These are phyloP conservation scores for Termitomyces heimii DNA, from an alignment of 768 basidiomycete genomes.

Conservation along the genomic window DNA sequence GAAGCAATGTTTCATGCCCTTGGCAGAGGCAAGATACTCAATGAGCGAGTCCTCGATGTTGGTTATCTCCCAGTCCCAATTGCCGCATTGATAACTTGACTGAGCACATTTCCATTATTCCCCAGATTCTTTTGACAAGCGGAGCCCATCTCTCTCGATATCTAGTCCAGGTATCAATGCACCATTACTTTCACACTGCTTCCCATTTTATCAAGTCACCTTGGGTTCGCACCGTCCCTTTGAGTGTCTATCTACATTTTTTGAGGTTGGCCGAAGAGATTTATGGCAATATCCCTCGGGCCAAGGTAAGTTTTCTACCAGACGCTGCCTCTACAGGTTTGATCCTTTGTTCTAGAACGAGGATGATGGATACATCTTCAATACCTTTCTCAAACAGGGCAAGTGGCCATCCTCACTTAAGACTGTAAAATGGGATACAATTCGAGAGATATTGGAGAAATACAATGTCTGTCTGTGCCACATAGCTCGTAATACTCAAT, in stretches of 20 bases:
- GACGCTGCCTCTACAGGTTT: conserved; percentile 4
- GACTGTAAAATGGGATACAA: conserved; percentile 55
- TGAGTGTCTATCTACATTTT: conserved; percentile 60
- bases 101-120: conserved; percentile 10
- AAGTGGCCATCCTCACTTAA: conserved; percentile 55
- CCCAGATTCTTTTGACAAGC: conserved; percentile 65
- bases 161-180: conserved; percentile 70
- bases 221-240: conserved; percentile 65
- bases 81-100: conserved; percentile 6
- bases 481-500: conserved; percentile 11
- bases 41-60: conserved; percentile 65
- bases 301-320: conserved; percentile 33
- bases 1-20: conserved; percentile 75
- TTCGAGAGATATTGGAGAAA: conserved; percentile 61
- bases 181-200: conserved; percentile 72
- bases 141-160: conserved; percentile 79
- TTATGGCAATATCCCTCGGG: conserved; percentile 62
- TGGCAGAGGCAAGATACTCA: conserved; percentile 61
- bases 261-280: conserved; percentile 48
- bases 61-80: conserved; percentile 24
- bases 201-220: conserved; percentile 68
- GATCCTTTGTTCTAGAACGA: conserved; percentile 41
- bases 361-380: conserved; percentile 67
- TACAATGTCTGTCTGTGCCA: conserved; percentile 47
- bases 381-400: conserved; percentile 63